These are phyloP conservation scores for Parsonsia alboflavescens DNA, from an alignment of 257 asterid species.

Conservation along the genomic window DNA sequence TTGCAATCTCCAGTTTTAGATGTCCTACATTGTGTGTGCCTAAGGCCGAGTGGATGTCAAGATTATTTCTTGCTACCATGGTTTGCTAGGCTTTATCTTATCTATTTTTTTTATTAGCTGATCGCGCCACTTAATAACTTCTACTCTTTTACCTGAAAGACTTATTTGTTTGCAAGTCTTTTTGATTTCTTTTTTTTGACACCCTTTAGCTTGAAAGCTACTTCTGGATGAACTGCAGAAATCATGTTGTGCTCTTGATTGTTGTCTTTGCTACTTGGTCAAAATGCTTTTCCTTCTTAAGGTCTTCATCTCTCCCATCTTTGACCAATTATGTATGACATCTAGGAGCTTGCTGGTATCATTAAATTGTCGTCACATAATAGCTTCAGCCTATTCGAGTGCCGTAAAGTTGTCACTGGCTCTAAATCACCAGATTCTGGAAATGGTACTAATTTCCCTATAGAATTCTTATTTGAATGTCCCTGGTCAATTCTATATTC, in stretches of 20 bases:
- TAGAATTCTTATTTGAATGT: constrained; percentile 8
- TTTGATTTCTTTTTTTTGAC: background rate
- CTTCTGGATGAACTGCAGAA: background rate
- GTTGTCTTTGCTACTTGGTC: background rate
- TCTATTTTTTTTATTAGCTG: background rate
- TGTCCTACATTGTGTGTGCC: background rate
- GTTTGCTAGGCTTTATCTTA: background rate
- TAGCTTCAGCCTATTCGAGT: constrained; percentile 91
- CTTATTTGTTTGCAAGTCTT: background rate
- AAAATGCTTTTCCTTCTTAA: background rate
- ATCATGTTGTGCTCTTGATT: background rate
- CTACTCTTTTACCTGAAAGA: background rate
- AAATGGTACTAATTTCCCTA: constrained; percentile 53
- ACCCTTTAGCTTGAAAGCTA: background rate
- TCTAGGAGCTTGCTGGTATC: constrained; percentile 95
- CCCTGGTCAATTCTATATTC: constrained; percentile 1
- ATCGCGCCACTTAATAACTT: background rate
- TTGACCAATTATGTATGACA: constrained; percentile 15
- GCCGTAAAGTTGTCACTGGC: constrained; percentile 81
- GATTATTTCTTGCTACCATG: background rate
- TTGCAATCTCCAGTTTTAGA: background rate
- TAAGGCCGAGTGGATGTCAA: background rate
- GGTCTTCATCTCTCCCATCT: constrained; percentile 3
- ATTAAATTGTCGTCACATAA: constrained; percentile 78
- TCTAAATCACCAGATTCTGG: constrained; percentile 88